phyloP scores from a whole-genome alignment of 345 rosid species.

The Trapa bicornis region DNA sequence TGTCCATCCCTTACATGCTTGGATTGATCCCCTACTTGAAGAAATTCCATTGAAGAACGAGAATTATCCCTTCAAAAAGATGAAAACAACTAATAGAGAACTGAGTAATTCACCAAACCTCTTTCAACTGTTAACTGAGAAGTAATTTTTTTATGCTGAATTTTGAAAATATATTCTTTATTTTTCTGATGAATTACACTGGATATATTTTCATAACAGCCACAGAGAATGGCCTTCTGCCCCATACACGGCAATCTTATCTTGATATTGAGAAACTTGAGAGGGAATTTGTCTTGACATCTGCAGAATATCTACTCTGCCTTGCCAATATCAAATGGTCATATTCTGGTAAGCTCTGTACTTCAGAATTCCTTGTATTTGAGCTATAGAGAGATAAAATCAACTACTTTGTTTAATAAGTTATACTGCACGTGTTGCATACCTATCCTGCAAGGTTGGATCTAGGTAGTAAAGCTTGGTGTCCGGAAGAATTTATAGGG shows the following conservation, averaged over 20 bases:
- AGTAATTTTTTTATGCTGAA: background rate
- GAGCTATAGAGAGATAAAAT: background rate
- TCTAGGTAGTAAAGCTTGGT: background rate
- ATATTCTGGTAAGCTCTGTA: slow-evolving; percentile 36
- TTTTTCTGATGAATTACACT: background rate
- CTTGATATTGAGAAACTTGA: slow-evolving; percentile 62
- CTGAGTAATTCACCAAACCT: slow-evolving; percentile 30
- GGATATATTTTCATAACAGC: slow-evolving; percentile 19
- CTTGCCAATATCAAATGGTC: slow-evolving; percentile 55
- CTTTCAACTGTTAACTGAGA: background rate
- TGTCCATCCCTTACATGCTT: slow-evolving; percentile 70
- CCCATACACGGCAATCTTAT: slow-evolving; percentile 29
- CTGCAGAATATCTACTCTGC: slow-evolving; percentile 73
- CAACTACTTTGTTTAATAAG: background rate
- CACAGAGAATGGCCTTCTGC: slow-evolving; percentile 27
- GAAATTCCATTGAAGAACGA: slow-evolving; percentile 24
- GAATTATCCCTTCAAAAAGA: slow-evolving; percentile 61
- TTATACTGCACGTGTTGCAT: background rate
- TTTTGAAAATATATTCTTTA: background rate
- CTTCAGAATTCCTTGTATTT: background rate
- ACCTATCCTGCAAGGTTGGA: background rate
- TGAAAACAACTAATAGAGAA: slow-evolving; percentile 39
- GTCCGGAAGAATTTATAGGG: background rate
- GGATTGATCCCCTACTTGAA: slow-evolving; percentile 61
- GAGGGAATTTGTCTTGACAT: slow-evolving; percentile 63